Evolutionary conservation across 2,329 filamentous ascomycete genomes (phyloP).

Genomic region (Diplodia sapinea): DNA sequence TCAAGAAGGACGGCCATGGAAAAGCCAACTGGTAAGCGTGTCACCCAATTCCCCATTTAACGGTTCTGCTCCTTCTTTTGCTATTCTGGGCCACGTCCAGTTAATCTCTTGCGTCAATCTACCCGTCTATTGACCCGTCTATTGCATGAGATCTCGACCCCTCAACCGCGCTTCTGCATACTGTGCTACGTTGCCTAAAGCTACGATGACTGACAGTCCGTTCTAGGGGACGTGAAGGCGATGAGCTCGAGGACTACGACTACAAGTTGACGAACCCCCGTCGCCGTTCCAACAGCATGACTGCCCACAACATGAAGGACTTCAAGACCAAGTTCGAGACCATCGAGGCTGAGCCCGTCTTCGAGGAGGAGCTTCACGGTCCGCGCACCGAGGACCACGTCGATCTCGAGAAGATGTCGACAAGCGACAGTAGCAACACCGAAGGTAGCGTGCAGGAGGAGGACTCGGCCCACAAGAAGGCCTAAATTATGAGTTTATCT

Average conservation of each 20-base stretch:
- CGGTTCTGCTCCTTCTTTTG: neutral
- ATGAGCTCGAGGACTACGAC: slow-evolving; percentile 81
- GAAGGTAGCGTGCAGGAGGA: slow-evolving; percentile 67
- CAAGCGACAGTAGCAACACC: slow-evolving; percentile 53
- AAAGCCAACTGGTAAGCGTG: slow-evolving; percentile 86
- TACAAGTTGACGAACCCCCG: slow-evolving; percentile 87
- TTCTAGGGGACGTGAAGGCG: slow-evolving; percentile 78
- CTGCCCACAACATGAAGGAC: slow-evolving; percentile 71
- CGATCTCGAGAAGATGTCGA: slow-evolving; percentile 57
- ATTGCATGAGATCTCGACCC: slow-evolving; percentile 12
- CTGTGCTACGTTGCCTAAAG: neutral
- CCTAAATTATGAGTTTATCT: neutral
- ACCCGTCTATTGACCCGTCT: slow-evolving; percentile 5
- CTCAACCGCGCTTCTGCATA: neutral
- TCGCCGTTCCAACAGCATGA: slow-evolving; percentile 86
- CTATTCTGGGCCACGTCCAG: neutral
- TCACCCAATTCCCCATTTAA: neutral
- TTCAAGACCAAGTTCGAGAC: slow-evolving; percentile 98
- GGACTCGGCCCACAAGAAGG: slow-evolving; percentile 40
- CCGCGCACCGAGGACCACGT: slow-evolving; percentile 63
- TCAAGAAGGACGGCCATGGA: slow-evolving; percentile 94
- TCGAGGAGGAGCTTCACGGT: slow-evolving; percentile 84
- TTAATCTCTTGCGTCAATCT: neutral
- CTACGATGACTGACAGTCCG: slow-evolving; percentile 34
- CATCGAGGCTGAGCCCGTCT: slow-evolving; percentile 86